Evolutionary conservation across 2,329 filamentous ascomycete genomes (phyloP), one percentile per base, ranked within the genome.

Genomic region (Claviceps sorghi): DNA sequence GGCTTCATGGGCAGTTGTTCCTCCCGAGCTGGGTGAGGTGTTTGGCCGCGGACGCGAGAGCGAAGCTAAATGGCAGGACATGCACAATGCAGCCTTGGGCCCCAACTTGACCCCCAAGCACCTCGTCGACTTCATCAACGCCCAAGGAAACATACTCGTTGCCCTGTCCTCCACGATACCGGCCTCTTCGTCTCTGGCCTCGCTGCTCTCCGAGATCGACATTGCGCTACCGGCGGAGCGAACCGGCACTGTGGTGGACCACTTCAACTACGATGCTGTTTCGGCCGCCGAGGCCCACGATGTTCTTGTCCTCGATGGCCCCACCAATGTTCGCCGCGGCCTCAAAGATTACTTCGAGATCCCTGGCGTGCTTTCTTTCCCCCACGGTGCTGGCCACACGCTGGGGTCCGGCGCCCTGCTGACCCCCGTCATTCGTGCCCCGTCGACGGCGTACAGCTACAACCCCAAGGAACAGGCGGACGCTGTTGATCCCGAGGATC

Each of bases 61-160:
- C 9, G 34, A 49, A 7, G 17, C 17, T 41, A 30, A 49, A 49
- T 49, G 17, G 10, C 4, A 41, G 15, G 21, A 41, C 30, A 21
- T 46, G 29, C 43, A 46, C 17, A 49, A 36, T 34, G 19, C 56
- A 89, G 86, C 88, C 56, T 86, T 96, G 55, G 93, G 93, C 53
- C 89, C 91, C 58, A 83, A 86, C 60, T 73, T 98, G 65, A 91
- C 88, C 2, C 88, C 93, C 50, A 88, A 88, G 65, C 72, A 84
- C 57, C 80, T 98, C 59, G 78, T 97, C 67, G 81, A 97, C 61
- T 98, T 96, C 71, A 73, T 95, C 73, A 93, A 95, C 69, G 82
- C 83, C 53, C 76, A 93, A 54, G 93, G 93, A 67, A 98, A 98
- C 71, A 80, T 98, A 64, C 78, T 98, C 56, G 73, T 97, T 53